phyloP scores from a whole-genome alignment of 495 filamentous ascomycete genomes.

The Aspergillus indologenus region DNA sequence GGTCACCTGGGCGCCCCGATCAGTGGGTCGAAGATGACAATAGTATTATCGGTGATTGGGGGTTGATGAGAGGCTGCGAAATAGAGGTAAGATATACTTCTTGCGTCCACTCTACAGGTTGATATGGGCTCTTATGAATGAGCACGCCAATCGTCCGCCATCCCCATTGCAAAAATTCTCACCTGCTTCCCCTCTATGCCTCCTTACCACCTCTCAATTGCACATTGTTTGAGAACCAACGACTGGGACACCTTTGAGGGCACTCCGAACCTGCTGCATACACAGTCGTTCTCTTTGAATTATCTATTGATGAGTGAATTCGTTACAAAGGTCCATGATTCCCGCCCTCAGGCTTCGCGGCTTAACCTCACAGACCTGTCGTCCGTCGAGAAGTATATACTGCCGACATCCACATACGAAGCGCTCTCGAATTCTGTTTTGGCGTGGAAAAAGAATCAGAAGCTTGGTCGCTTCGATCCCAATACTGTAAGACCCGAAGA shows the following conservation, averaged over 20 bases:
- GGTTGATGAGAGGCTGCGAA: slow-evolving; percentile 40
- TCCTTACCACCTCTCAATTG: not conserved
- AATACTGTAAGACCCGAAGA: slow-evolving; percentile 59
- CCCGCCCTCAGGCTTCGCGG: slow-evolving; percentile 65
- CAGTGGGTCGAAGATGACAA: slow-evolving; percentile 42
- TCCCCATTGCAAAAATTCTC: not conserved
- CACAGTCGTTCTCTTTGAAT: not conserved
- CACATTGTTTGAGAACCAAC: not conserved
- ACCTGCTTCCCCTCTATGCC: not conserved
- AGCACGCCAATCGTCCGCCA: not conserved
- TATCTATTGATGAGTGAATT: not conserved
- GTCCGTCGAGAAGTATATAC: slow-evolving; percentile 78
- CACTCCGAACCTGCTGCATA: not conserved
- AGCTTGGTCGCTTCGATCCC: slow-evolving; percentile 93
- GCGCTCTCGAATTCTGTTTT: slow-evolving; percentile 80
- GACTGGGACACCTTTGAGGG: not conserved
- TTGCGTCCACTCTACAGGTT: not conserved
- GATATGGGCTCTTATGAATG: not conserved
- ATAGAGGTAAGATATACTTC: slow-evolving; percentile 36
- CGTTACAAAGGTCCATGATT: slow-evolving; percentile 66
- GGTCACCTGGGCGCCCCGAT: slow-evolving; percentile 33
- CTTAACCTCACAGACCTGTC: slow-evolving; percentile 76
- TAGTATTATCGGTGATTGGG: slow-evolving; percentile 36
- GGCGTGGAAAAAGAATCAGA: slow-evolving; percentile 88
- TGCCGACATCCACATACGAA: slow-evolving; percentile 80